Conservation (phyloP, 768 basidiomycete genomes). For the Lyophyllum decastes region DNA sequence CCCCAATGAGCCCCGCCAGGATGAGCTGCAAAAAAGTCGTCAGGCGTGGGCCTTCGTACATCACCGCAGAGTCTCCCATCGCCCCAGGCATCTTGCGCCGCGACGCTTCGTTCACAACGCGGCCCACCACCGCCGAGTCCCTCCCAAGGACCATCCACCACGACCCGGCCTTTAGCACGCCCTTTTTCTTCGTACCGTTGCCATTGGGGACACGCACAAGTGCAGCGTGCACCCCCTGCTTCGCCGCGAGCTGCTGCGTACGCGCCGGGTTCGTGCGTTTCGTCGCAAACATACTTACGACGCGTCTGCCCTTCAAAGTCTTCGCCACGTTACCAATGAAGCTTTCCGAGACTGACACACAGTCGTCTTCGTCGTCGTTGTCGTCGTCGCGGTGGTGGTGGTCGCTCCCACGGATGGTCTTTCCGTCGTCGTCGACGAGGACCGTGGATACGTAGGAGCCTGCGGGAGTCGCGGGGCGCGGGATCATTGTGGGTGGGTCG, state of each 20-base stretch:
- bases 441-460: constrained; percentile 25
- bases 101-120: constrained; percentile 25
- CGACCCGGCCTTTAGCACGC: constrained; percentile 24
- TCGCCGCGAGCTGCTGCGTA: constrained; percentile 25
- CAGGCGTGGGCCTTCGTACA: constrained; percentile 12
- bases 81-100: constrained; percentile 23
- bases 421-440: constrained; percentile 24
- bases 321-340: constrained; percentile 17
- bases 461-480: constrained; percentile 3
- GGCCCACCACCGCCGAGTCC: constrained; percentile 25
- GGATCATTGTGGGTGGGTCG: constrained; percentile 14
- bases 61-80: constrained; percentile 9
- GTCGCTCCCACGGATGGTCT: constrained; percentile 15
- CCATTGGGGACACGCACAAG: constrained; percentile 17
- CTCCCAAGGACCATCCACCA: constrained; percentile 36
- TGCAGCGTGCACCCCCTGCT: constrained; percentile 27
- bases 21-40: constrained; percentile 18
- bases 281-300: constrained; percentile 25
- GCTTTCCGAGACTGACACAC: constrained; percentile 12
- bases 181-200: background rate
- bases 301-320: constrained; percentile 18
- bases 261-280: constrained; percentile 24
- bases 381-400: constrained; percentile 4
- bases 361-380: constrained; percentile 5
- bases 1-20: constrained; percentile 16